Percentiles rank a stretch among this genome's conserved stretches.
Conservation (phyloP, 352 stramenopile genomes). For the Phytophthora pini region DNA sequence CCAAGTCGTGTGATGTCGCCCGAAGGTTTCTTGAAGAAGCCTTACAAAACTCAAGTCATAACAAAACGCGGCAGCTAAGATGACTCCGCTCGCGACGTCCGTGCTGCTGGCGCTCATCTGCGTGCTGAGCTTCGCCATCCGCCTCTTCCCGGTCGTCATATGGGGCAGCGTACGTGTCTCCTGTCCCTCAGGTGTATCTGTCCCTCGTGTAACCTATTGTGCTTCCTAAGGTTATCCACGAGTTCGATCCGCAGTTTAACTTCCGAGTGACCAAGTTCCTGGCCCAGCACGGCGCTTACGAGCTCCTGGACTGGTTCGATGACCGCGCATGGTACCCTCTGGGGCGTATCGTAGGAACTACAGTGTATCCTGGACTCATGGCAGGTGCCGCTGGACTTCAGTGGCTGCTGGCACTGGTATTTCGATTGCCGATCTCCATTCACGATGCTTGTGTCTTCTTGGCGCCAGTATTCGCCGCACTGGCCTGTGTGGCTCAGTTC, state of each 20-base stretch:
- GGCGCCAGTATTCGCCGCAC: conserved; percentile 87
- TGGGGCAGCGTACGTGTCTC: conserved; percentile 83
- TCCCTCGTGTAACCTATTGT: conserved; percentile 3
- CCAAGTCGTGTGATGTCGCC: conserved; percentile 28
- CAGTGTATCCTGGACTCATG: conserved; percentile 95
- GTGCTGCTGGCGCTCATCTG: conserved; percentile 85
- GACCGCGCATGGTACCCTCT: conserved; percentile 95
- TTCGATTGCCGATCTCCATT: conserved; percentile 54
- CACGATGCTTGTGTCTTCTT: conserved; percentile 92
- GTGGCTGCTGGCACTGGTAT: conserved; percentile 41
- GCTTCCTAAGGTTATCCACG: conserved; percentile 81
- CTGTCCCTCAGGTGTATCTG: background rate
- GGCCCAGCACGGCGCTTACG: conserved; percentile 87
- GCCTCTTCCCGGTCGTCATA: conserved; percentile 91
- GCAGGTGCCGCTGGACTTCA: conserved; percentile 81
- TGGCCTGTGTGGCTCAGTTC: conserved; percentile 88
- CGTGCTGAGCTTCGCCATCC: conserved; percentile 89
- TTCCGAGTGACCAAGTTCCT: conserved; percentile 98
- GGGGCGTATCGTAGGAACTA: conserved; percentile 91
- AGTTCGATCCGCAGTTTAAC: conserved; percentile 98
- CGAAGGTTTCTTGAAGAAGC: conserved; percentile 47
- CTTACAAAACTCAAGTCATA: conserved; percentile 10
- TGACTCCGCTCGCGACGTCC: conserved; percentile 38
- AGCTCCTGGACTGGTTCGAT: conserved; percentile 99
- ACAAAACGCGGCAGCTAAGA: background rate